Base-by-base conservation (phyloP, 495 filamentous ascomycete genomes). In the Penicillium egyptiacum region DNA sequence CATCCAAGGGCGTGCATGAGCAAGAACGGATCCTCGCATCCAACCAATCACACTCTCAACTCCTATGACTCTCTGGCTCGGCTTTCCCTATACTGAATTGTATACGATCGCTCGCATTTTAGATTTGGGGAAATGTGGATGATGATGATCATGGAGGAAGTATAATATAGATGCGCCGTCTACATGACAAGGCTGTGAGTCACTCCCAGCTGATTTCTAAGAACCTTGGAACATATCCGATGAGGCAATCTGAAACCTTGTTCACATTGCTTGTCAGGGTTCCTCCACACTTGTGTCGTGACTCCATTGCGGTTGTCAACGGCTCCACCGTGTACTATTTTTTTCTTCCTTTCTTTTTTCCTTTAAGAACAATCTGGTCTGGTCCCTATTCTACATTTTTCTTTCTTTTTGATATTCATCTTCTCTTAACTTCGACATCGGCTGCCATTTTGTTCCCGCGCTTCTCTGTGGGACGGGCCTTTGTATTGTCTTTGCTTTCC, bases 251-350 rank as follows among this genome's bases (percentile, higher is more conserved):
- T 48, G 35, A 33, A 48, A 48, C n/a, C 45, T 12, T 30, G 35
- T 11, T 41, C 50, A 40, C 49, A 51, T 51, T 52, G 22, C n/a
- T 31, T 40, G 35, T 22, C 31, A 25, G 17, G 42, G 53, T 9
- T 25, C 60, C 57, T 63, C 60, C 63, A 52, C 47, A 46, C 41
- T 35, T 42, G n/a, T 30, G 16, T 49, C 17, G 17, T 53, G 50
- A 44, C 55, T 31, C 35, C 53, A 46, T 37, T 43, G 61, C 64
- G 64, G 61, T 67, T 69, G 59, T 65, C 57, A 30, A 62, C 64
- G 64, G 64, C 64, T 66, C 66, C 66, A 69, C 66, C 60, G 54
- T 60, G 47, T 60, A 60, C 59, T 58, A 12, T 25, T 50, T 48
- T 53, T 58, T 58, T 56, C 56, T 42, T 52, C 23, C 23, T 47